These are phyloP conservation scores for Lindgomyces ingoldianus DNA, from an alignment of 495 filamentous ascomycete genomes.

Conservation along the genomic window DNA sequence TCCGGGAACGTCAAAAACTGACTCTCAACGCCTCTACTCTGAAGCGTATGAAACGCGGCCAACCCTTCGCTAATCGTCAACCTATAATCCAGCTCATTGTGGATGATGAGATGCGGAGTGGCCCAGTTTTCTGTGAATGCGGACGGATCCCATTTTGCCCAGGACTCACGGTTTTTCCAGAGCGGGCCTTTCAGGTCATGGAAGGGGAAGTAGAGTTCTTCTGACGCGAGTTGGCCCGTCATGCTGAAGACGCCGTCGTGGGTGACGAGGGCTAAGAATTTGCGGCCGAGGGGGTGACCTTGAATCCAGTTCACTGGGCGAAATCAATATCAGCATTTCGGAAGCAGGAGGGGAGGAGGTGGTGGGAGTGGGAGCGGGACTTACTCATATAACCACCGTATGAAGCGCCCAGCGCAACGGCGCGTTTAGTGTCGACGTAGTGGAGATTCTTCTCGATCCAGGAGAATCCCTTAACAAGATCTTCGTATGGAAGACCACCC, in stretches of 20 bases:
- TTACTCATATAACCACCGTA: slow-evolving; percentile 51
- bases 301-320: slow-evolving; percentile 67
- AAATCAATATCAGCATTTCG: slow-evolving; percentile 69
- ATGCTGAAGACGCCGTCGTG: slow-evolving; percentile 91
- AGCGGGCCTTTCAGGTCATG: slow-evolving; percentile 79
- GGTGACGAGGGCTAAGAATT: slow-evolving; percentile 86
- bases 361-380: not conserved
- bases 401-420: slow-evolving; percentile 79
- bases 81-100: slow-evolving; percentile 89
- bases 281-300: slow-evolving; percentile 67
- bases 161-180: slow-evolving; percentile 72
- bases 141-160: slow-evolving; percentile 82
- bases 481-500: slow-evolving; percentile 78
- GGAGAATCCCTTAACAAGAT: slow-evolving; percentile 78
- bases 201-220: slow-evolving; percentile 87
- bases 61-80: slow-evolving; percentile 81
- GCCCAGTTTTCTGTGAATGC: slow-evolving; percentile 69
- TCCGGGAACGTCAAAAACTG: slow-evolving; percentile 82
- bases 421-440: slow-evolving; percentile 75
- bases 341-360: slow-evolving; percentile 35
- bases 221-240: slow-evolving; percentile 68
- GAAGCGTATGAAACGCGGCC: slow-evolving; percentile 84
- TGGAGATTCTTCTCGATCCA: slow-evolving; percentile 69
- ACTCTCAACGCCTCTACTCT: slow-evolving; percentile 70
- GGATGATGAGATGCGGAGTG: slow-evolving; percentile 86